Conservation (phyloP, 192 early-diverging fungal genomes). For the Obelidium mucronatum region DNA sequence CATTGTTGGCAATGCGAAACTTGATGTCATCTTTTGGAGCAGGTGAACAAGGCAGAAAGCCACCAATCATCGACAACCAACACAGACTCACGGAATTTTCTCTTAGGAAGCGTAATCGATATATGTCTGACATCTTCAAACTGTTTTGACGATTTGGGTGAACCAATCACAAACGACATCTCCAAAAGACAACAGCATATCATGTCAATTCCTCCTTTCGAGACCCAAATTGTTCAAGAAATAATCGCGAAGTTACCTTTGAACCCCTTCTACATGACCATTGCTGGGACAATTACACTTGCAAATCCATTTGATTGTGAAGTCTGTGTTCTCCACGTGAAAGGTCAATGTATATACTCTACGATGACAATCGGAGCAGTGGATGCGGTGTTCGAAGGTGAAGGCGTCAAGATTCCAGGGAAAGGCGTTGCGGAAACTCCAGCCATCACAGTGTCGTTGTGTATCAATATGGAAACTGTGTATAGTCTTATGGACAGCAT, state of each 20-base stretch:
- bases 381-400: not conserved
- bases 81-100: not conserved
- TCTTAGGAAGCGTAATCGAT: not conserved
- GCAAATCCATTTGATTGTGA: slow-evolving; percentile 22
- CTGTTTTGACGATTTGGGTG: not conserved
- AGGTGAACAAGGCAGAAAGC: not conserved
- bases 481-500: not conserved
- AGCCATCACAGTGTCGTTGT: not conserved
- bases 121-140: not conserved
- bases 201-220: not conserved
- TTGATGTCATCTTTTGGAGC: slow-evolving; percentile 1
- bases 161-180: not conserved
- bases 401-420: not conserved
- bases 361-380: not conserved
- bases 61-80: not conserved
- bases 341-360: not conserved
- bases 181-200: not conserved
- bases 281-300: slow-evolving; percentile 3
- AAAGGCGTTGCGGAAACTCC: not conserved
- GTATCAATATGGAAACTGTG: slow-evolving; percentile 1
- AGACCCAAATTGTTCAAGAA: slow-evolving; percentile 1
- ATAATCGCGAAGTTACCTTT: not conserved
- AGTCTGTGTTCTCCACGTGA: not conserved
- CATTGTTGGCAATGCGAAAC: not conserved
- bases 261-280: slow-evolving; percentile 2